These are phyloP conservation scores for Leishmania lainsoni DNA, from an alignment of 208 protist species.

Conservation along the genomic window DNA sequence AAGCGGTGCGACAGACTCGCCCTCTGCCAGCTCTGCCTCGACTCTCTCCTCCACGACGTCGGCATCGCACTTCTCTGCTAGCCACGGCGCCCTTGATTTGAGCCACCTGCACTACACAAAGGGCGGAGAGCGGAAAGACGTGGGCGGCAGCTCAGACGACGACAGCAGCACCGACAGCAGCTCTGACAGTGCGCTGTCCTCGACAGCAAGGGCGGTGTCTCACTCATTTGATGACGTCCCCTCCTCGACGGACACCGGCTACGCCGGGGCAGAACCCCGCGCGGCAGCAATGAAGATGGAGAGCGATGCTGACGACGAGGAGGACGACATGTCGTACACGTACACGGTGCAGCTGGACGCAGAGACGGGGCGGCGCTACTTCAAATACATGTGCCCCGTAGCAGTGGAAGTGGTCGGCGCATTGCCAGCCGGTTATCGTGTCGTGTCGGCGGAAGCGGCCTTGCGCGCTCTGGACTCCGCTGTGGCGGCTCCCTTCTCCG, in stretches of 20 bases:
- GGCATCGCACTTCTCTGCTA: not conserved
- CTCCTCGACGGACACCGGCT: not conserved
- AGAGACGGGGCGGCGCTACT: slow-evolving; percentile 30
- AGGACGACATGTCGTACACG: slow-evolving; percentile 21
- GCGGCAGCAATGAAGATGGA: slow-evolving; percentile 2
- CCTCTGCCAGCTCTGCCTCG: not conserved
- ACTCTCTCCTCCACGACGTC: not conserved
- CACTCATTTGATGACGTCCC: not conserved
- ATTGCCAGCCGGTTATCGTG: slow-evolving; percentile 19
- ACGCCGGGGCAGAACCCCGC: not conserved
- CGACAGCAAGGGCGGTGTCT: too few relatives aligned
- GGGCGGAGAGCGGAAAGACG: not conserved
- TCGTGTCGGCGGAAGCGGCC: slow-evolving; percentile 4
- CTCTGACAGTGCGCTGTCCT: not conserved
- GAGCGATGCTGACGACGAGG: slow-evolving; percentile 17
- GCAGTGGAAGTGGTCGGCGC: slow-evolving; percentile 38
- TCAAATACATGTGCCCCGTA: slow-evolving; percentile 47
- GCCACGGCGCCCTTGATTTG: not conserved
- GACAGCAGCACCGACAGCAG: not conserved
- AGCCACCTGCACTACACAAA: not conserved
- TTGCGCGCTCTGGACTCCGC: slow-evolving; percentile 1
- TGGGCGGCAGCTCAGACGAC: not conserved
- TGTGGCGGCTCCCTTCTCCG: not conserved
- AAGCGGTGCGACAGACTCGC: not conserved
- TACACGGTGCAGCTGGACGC: slow-evolving; percentile 42